phyloP scores from a whole-genome alignment of 192 early-diverging fungal species.

The Coemansia sp. region DNA sequence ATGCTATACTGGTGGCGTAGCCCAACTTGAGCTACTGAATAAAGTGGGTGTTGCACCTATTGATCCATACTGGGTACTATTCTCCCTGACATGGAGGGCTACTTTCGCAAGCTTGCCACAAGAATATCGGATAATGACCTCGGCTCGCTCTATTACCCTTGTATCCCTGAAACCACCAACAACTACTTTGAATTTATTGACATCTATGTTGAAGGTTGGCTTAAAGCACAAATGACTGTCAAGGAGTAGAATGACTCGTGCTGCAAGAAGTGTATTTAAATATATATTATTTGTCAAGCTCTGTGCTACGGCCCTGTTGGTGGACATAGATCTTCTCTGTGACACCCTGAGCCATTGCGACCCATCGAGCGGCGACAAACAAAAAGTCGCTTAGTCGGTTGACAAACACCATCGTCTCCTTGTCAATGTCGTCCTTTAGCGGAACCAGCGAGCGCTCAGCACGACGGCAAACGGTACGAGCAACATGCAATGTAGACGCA shows the following conservation, averaged over 20 bases:
- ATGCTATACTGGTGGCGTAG: not conserved
- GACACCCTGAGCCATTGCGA: conserved; percentile 67
- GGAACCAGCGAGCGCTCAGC: conserved; percentile 82
- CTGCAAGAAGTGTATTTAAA: too few relatives aligned
- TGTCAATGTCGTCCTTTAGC: conserved; percentile 54
- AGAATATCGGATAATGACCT: not conserved
- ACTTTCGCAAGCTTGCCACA: not conserved
- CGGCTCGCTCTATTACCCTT: not conserved
- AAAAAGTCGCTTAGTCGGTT: conserved; percentile 80
- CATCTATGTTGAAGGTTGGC: not conserved
- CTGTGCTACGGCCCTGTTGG: conserved; percentile 30
- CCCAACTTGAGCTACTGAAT: not conserved
- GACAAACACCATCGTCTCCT: conserved; percentile 32
- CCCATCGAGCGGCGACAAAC: conserved; percentile 83
- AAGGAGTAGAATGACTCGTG: too few relatives aligned
- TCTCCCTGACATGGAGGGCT: not conserved
- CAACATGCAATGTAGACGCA: conserved; percentile 77
- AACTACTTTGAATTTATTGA: not conserved
- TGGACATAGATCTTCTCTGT: conserved; percentile 73
- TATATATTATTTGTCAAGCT: conserved; percentile 47
- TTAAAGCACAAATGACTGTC: not conserved
- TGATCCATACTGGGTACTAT: not conserved
- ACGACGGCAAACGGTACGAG: conserved; percentile 77
- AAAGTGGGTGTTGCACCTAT: not conserved
- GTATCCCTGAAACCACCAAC: not conserved